Evolutionary conservation across 2,329 filamentous ascomycete genomes (phyloP), one percentile per base, ranked within the genome.

Genomic region (Phoma sp.): DNA sequence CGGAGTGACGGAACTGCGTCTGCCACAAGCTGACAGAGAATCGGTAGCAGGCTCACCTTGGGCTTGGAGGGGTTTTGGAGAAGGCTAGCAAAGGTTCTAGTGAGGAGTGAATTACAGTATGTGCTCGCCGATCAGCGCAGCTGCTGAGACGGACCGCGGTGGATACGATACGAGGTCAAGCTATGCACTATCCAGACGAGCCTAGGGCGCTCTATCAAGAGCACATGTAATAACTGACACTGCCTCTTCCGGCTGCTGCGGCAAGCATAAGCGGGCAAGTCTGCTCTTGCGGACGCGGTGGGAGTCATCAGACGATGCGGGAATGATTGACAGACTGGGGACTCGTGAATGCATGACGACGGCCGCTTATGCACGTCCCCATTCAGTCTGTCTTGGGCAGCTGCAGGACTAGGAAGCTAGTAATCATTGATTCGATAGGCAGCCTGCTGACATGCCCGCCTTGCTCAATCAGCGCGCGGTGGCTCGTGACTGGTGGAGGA

Each of bases 231-330:
- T 69, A 58, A 52, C 59, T 58, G 54, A 60, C 58, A 60, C 65
- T 65, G 59, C 67, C 68, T 46, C 24, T 70, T 72, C 61, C 69
- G 71, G 70, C 60, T 68, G 65, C 57, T 71, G 69, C 70, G 70
- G 70, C 70, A 71, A 72, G 68, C 61, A 63, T 62, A 57, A 61
- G 63, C 61, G 60, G 60, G 41, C 52, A 49, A 41, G 5, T 30
- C 23, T 33, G 36, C 47, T 42, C 27, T 51, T 47, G 50, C 50
- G 50, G 50, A 44, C 44, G 22, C n/a, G 27, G 27, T 29, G 14
- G 43, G 52, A 50, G 52, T 50, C 52, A 51, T 50, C 52, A 55
- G 52, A 55, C 52, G 30, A 55, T 44, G 48, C 47, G 42, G 52
- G 38, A 55, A n/a, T 47, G 43, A 51, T 33, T 47, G 47, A 55